These are phyloP conservation scores for Xylaria bambusicola DNA, from an alignment of 495 filamentous ascomycete species.

Conservation along the genomic window DNA sequence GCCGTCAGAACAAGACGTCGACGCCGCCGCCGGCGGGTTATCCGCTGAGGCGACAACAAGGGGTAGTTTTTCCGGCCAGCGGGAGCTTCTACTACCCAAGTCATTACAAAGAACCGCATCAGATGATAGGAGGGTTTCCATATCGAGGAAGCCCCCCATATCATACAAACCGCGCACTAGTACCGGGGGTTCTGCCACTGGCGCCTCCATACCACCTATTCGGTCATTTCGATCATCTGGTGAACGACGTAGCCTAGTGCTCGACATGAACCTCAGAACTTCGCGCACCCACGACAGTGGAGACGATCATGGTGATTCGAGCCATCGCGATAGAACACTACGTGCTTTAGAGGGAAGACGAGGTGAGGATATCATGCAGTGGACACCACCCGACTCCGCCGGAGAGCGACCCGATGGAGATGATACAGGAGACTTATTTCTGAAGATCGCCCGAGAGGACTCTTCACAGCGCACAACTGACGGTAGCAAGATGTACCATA, in stretches of 20 bases:
- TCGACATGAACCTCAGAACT: slow-evolving; percentile 48
- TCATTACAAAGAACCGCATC: slow-evolving; percentile 31
- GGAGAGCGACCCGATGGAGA: slow-evolving; percentile 46
- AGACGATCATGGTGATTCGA: slow-evolving; percentile 40
- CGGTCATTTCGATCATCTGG: slow-evolving; percentile 53
- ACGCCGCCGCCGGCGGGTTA: slow-evolving; percentile 11
- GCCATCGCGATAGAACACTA: slow-evolving; percentile 52
- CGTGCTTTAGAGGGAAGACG: slow-evolving; percentile 50
- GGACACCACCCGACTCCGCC: slow-evolving; percentile 43
- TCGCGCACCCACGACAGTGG: slow-evolving; percentile 36
- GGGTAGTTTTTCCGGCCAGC: slow-evolving; percentile 38
- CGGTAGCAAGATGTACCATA: slow-evolving; percentile 25
- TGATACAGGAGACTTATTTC: slow-evolving; percentile 55
- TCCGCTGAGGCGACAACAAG: slow-evolving; percentile 11
- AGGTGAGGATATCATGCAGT: slow-evolving; percentile 40
- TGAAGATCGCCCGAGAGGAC: slow-evolving; percentile 55
- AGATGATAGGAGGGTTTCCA: slow-evolving; percentile 42
- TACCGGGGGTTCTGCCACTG: slow-evolving; percentile 28
- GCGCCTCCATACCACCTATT: slow-evolving; percentile 49
- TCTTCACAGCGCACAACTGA: slow-evolving; percentile 37
- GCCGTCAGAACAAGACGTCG: slow-evolving; percentile 1
- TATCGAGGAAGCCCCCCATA: slow-evolving; percentile 43
- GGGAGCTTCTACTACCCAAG: slow-evolving; percentile 42
- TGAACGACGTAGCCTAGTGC: slow-evolving; percentile 48
- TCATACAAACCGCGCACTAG: slow-evolving; percentile 41